phyloP scores from a whole-genome alignment of 164 flowering plant genomes.

The Cinnamomum micranthum region DNA sequence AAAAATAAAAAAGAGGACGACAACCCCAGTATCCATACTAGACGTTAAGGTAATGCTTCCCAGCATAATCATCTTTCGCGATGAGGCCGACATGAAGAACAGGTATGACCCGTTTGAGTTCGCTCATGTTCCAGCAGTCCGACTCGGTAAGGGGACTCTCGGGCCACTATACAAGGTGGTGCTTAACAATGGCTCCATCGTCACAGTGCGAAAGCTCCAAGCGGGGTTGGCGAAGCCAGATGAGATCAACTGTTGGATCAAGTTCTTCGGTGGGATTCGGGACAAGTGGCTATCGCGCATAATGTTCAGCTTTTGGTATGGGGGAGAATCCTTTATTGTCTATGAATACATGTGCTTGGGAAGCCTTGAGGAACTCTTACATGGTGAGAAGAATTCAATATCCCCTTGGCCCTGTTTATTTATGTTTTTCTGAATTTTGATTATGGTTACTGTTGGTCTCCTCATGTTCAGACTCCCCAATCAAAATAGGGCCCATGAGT shows the following conservation, averaged over 20 bases:
- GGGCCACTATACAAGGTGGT: constrained; percentile 33
- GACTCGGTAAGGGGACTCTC: constrained; percentile 25
- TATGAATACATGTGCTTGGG: constrained; percentile 31
- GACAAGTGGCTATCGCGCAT: constrained; percentile 17
- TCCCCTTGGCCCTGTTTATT: neutral
- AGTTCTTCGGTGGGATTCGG: constrained; percentile 21
- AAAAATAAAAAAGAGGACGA: constrained; percentile 7
- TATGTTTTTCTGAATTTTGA: too few species aligned
- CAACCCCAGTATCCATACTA: constrained; percentile 23
- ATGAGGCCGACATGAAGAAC: neutral
- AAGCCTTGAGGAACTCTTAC: constrained; percentile 35
- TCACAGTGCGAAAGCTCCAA: constrained; percentile 17
- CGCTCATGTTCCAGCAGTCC: constrained; percentile 18
- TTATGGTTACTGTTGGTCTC: too few species aligned
- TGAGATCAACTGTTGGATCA: constrained; percentile 24
- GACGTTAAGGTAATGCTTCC: constrained; percentile 27
- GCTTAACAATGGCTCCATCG: constrained; percentile 22
- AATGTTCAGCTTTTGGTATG: constrained; percentile 32
- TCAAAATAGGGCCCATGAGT: too few species aligned
- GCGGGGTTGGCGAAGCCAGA: neutral
- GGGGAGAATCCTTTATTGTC: constrained; percentile 28
- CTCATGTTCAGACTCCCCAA: too few species aligned
- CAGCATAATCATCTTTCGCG: constrained; percentile 16
- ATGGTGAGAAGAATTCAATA: constrained; percentile 18
- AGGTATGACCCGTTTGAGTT: constrained; percentile 21